These are phyloP conservation scores for Pleurotus citrinopileatus DNA, from an alignment of 768 basidiomycete species.

Conservation along the genomic window DNA sequence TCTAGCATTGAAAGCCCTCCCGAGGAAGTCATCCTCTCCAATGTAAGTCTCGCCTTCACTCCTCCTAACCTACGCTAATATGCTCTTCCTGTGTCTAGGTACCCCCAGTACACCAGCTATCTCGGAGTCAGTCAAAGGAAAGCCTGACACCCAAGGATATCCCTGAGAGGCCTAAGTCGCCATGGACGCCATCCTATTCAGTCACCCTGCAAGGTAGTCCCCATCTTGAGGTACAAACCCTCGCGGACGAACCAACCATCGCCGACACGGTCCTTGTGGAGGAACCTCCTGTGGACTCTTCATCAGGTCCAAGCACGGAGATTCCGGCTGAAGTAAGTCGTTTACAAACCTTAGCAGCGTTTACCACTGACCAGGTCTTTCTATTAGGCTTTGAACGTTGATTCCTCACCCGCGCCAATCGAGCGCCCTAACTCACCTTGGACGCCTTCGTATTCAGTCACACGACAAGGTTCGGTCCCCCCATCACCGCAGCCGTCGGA, in stretches of 20 bases:
- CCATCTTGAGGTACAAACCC: slow-evolving; percentile 3
- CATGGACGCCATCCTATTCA: slow-evolving; percentile 24
- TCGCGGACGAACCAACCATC: neutral
- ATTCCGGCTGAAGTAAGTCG: no score
- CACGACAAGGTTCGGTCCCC: slow-evolving; percentile 23
- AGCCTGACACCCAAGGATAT: slow-evolving; percentile 3
- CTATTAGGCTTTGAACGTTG: neutral
- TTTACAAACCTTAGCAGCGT: no score
- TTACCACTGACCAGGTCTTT: neutral
- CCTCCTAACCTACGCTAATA: neutral
- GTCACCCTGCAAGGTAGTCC: slow-evolving; percentile 18
- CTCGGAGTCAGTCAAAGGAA: slow-evolving; percentile 2
- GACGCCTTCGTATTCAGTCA: slow-evolving; percentile 34
- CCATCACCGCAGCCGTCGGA: neutral
- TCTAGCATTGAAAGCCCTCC: neutral
- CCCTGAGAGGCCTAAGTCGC: slow-evolving; percentile 21
- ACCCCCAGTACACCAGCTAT: neutral
- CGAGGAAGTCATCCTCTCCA: neutral
- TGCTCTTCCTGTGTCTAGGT: neutral
- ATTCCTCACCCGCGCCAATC: neutral
- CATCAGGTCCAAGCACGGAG: no score
- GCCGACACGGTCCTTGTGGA: neutral
- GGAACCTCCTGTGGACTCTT: no score
- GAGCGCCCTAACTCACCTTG: slow-evolving; percentile 30
- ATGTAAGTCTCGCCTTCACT: neutral